Base-by-base conservation (phyloP, 306 rosid species). In the Rosa lucieae region DNA sequence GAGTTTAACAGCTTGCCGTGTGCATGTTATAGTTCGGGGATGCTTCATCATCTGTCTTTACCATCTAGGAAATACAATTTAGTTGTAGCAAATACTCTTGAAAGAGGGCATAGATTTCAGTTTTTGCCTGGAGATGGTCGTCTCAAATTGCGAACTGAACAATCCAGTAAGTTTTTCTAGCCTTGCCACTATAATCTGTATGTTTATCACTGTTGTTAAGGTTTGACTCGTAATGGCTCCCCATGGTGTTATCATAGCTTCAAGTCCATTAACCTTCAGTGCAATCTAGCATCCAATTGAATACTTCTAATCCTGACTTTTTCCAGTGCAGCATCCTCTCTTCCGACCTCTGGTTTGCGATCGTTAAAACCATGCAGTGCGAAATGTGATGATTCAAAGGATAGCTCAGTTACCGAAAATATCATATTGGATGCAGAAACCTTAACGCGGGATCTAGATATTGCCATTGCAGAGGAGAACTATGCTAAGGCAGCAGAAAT, bases 401-500 rank as follows among this genome's bases (percentile, higher is more conserved):
- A 88, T 72, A 74, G 77, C 70, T 80, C 83, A 84, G 80, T 87
- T 8, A 65, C 86, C 5, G 93, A 92, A 44, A 84, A 85, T 81
- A 44, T 85, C 70, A 82, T 85, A 81, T 53, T 87, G 65, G 90
- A 92, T 82, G 94, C 83, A 29, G 83, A 87, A 70, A 79, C 88
- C 14, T 85, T 95, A 68, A 92, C 82, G 87, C 89, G 75, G 80
- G 96, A 92, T 68, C 87, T 92, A 12, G 84, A 87, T 73, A 82
- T 71, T 59, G 97, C 99, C 63, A 89, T 95, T 76, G 88, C 94
- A 37, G 96, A 89, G 79, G 97, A 95, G 86, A 88, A 95, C 81
- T 95, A 95, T 71, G 81, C 85, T 2, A 87, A 83, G 87, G 99
- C 99, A 43, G 98, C 98, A 73, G 67, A 87, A 82, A 92, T 94